A percentile compares a stretch with the other conserved stretches of the same genome.
Evolutionary conservation across 352 stramenopile genomes (phyloP).

Genomic region (Phytophthora multivora): DNA sequence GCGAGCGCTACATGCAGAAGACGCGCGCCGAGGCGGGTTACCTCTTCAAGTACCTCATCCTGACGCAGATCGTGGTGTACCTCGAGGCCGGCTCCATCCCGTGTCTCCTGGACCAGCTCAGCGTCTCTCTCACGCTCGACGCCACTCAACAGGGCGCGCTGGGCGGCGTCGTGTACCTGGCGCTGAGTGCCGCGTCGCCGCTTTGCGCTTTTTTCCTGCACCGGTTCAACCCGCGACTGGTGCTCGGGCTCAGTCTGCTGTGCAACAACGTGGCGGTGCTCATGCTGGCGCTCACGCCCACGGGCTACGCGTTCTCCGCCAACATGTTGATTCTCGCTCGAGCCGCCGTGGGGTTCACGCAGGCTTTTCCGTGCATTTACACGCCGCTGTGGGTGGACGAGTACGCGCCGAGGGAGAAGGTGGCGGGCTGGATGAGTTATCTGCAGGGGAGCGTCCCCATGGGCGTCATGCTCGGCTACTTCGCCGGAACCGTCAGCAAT

Average conservation of each 20-base stretch:
- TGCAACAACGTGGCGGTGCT: constrained; percentile 79
- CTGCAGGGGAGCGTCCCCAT: constrained; percentile 83
- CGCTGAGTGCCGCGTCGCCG: constrained; percentile 73
- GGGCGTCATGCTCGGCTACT: constrained; percentile 88
- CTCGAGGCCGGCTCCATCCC: constrained; percentile 83
- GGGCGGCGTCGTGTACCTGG: constrained; percentile 80
- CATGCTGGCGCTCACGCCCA: constrained; percentile 75
- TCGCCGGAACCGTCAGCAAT: constrained; percentile 80
- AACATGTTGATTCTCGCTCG: constrained; percentile 77
- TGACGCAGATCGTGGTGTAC: constrained; percentile 86
- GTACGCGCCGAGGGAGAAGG: constrained; percentile 76
- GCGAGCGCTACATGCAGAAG: constrained; percentile 74
- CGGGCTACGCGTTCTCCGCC: constrained; percentile 64
- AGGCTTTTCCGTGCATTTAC: constrained; percentile 86
- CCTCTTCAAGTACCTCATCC: constrained; percentile 88
- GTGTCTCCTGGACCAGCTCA: constrained; percentile 81
- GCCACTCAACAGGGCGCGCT: constrained; percentile 79
- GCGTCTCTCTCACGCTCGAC: constrained; percentile 68
- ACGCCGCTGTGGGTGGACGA: constrained; percentile 87
- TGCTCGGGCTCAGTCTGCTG: constrained; percentile 74
- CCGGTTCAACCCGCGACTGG: constrained; percentile 63
- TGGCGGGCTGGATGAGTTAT: constrained; percentile 87
- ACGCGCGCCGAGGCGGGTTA: constrained; percentile 77
- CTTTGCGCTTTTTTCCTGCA: constrained; percentile 80
- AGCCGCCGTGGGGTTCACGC: constrained; percentile 79